A percentile compares a stretch with the other conserved stretches of the same genome.
phyloP scores from a whole-genome alignment of 169 alveolate species.

The Eimeria maxima region DNA sequence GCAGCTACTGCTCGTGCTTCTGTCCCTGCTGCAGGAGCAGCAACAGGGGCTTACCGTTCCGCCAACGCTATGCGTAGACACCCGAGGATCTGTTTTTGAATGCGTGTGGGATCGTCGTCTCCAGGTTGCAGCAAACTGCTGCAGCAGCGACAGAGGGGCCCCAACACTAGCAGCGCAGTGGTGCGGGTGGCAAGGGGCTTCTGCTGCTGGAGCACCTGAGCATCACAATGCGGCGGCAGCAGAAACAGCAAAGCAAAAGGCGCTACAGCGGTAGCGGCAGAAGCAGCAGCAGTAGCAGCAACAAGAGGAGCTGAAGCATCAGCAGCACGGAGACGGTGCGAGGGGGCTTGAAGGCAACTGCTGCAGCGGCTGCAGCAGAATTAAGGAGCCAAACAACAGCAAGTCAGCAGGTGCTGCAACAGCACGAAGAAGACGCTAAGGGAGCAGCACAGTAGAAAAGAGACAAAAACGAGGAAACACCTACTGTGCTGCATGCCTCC shows the following conservation, averaged over 20 bases:
- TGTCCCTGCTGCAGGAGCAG: not conserved
- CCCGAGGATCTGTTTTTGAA: not conserved
- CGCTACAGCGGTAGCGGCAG: not conserved
- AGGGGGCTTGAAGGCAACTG: not conserved
- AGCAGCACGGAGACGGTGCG: not conserved
- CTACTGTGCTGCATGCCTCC: constrained; percentile 52
- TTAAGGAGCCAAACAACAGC: not conserved
- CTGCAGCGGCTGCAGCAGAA: not conserved
- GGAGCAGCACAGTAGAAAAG: not conserved
- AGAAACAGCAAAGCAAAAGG: not conserved
- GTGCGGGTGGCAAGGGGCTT: constrained; percentile 24
- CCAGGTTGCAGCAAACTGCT: not conserved
- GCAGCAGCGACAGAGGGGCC: constrained; percentile 44
- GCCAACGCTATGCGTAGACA: not conserved
- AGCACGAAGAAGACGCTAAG: not conserved
- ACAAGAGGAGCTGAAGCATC: not conserved
- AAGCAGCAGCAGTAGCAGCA: constrained; percentile 7
- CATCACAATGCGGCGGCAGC: not conserved
- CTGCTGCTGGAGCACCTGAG: constrained; percentile 39
- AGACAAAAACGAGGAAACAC: not conserved
- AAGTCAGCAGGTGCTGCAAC: not conserved
- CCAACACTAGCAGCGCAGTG: constrained; percentile 40
- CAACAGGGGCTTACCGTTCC: not conserved
- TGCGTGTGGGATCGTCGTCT: not conserved
- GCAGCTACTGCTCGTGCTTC: constrained; percentile 2